These are phyloP conservation scores for Haplosporangium sp. DNA, from an alignment of 371 early-diverging fungal genomes.

Conservation along the genomic window DNA sequence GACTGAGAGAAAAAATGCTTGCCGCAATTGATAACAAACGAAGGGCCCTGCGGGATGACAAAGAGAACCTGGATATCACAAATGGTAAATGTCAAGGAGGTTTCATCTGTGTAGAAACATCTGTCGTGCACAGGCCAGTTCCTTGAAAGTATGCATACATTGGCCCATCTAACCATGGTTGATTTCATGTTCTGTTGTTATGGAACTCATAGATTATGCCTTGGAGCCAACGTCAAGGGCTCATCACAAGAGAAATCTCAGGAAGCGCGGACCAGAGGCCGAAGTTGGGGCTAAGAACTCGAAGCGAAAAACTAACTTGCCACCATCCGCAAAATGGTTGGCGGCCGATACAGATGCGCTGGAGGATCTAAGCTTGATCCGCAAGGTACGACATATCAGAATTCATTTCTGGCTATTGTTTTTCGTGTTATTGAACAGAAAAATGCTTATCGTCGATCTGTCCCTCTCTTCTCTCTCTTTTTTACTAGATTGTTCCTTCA, in stretches of 20 bases:
- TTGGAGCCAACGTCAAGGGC: conserved; percentile 44
- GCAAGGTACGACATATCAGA: conserved; percentile 28
- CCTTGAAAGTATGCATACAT: no score
- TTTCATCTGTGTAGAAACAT: background rate
- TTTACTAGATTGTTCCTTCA: conserved; percentile 9
- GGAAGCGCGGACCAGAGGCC: conserved; percentile 43
- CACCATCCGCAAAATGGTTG: conserved; percentile 38
- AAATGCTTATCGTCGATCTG: background rate
- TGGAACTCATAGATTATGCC: conserved; percentile 53
- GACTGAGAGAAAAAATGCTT: conserved; percentile 78
- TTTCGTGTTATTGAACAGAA: background rate
- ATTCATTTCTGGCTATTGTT: background rate
- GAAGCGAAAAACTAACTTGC: conserved; percentile 41
- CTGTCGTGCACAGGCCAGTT: no score
- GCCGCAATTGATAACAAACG: conserved; percentile 79
- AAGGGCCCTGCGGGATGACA: conserved; percentile 83
- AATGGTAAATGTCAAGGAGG: conserved; percentile 50
- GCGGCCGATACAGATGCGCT: conserved; percentile 45
- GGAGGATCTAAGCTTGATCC: conserved; percentile 43
- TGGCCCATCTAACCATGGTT: no score
- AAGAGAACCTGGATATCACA: conserved; percentile 81
- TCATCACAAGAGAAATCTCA: conserved; percentile 40
- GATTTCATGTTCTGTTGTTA: background rate
- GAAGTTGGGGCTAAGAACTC: conserved; percentile 44
- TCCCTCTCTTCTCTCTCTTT: background rate